A percentile compares a stretch with the other conserved stretches of the same genome.
Evolutionary conservation across 163 green algal species (phyloP).

Genomic region (Scenedesmus sp.): DNA sequence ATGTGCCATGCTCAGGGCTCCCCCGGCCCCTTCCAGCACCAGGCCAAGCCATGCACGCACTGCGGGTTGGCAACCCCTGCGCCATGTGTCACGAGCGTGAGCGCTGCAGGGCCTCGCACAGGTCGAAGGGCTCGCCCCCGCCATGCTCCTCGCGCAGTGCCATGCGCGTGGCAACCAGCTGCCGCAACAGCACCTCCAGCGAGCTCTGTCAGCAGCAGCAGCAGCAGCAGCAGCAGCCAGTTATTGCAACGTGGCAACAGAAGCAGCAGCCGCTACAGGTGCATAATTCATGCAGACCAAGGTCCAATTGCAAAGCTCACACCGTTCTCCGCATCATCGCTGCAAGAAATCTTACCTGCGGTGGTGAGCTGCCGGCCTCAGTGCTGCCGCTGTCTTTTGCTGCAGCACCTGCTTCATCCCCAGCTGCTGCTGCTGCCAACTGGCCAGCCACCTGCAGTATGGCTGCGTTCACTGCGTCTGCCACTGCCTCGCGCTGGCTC

Average conservation of each 20-base stretch:
- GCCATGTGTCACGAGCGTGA: not conserved
- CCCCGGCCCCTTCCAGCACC: not conserved
- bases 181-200: constrained; percentile 56
- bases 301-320: not conserved
- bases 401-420: not conserved
- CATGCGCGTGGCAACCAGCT: constrained; percentile 58
- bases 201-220: constrained; percentile 25
- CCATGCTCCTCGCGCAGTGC: constrained; percentile 56
- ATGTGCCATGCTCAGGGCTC: too few species aligned
- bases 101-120: constrained; percentile 13
- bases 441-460: constrained; percentile 23
- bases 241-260: not conserved
- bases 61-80: not conserved
- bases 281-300: not conserved
- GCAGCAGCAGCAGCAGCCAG: not conserved
- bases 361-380: not conserved
- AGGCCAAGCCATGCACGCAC: not conserved
- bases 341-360: not conserved
- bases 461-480: constrained; percentile 69
- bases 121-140: constrained; percentile 53
- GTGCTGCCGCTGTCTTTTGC: not conserved
- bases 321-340: not conserved
- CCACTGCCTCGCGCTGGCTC: constrained; percentile 66
- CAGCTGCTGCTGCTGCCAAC: not conserved
- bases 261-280: not conserved